A percentile compares a stretch with the other conserved stretches of the same genome.
These are phyloP conservation scores for Pluteus cervinus DNA, from an alignment of 768 basidiomycete species.

Conservation along the genomic window DNA sequence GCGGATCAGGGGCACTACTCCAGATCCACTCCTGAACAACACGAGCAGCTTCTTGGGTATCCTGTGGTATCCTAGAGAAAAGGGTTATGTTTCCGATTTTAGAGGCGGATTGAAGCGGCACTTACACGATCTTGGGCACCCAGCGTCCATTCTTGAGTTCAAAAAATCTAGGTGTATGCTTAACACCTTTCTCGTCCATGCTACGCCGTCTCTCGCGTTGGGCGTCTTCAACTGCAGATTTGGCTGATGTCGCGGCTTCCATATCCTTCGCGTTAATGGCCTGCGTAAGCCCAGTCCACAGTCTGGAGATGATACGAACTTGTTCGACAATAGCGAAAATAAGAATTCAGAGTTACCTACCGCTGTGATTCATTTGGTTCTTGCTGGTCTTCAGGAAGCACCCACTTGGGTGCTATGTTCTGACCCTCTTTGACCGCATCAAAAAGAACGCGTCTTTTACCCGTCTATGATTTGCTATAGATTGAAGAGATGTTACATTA, in stretches of 20 bases:
- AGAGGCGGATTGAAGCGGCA: slow-evolving; percentile 10
- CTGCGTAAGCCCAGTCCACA: slow-evolving; percentile 80
- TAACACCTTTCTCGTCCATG: slow-evolving; percentile 68
- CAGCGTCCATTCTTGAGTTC: slow-evolving; percentile 69
- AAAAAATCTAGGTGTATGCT: slow-evolving; percentile 79
- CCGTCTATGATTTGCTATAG: slow-evolving; percentile 36
- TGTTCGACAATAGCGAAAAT: slow-evolving; percentile 1
- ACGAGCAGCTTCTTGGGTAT: slow-evolving; percentile 60
- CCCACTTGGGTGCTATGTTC: slow-evolving; percentile 72
- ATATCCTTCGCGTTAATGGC: slow-evolving; percentile 88
- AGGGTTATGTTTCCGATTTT: slow-evolving; percentile 6
- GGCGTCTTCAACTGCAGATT: slow-evolving; percentile 84
- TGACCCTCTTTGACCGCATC: slow-evolving; percentile 75
- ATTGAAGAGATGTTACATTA: slow-evolving; percentile 1
- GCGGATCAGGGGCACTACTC: slow-evolving; percentile 29
- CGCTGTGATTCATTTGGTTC: slow-evolving; percentile 87
- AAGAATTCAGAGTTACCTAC: slow-evolving; percentile 30
- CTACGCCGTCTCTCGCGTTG: slow-evolving; percentile 76
- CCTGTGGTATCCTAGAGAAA: slow-evolving; percentile 55
- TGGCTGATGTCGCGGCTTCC: slow-evolving; percentile 89
- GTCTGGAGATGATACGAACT: slow-evolving; percentile 26
- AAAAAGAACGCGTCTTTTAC: slow-evolving; percentile 72
- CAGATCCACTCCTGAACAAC: slow-evolving; percentile 80
- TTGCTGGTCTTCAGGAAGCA: slow-evolving; percentile 82
- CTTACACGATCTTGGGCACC: slow-evolving; percentile 74